A percentile compares a stretch with the other conserved stretches of the same genome.
Conservation (phyloP, 345 rosid genomes). For the Eucalyptus pauciflora region DNA sequence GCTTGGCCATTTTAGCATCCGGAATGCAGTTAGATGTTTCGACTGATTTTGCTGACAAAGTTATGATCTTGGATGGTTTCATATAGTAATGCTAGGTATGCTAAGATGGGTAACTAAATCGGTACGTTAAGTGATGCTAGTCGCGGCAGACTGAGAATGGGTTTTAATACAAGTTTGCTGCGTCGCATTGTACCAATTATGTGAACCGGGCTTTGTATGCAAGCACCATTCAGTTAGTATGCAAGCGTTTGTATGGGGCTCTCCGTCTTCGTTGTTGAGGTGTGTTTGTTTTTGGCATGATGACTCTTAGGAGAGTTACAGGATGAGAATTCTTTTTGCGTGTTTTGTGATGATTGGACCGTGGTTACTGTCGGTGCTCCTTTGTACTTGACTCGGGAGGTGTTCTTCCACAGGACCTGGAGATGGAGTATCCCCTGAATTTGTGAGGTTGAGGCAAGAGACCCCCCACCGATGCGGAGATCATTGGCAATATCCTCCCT, state of each 20-base stretch:
- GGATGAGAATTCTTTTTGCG: not conserved
- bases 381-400: not conserved
- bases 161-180: not conserved
- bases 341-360: not conserved
- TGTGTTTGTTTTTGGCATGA: not conserved
- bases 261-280: accelerated
- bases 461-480: not conserved
- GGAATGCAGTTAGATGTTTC: not conserved
- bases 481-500: not conserved
- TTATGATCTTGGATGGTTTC: not conserved
- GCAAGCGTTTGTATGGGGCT: not conserved
- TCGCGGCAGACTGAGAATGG: not conserved
- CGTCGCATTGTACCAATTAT: not conserved
- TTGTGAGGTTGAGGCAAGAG: not conserved
- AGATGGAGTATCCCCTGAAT: not conserved
- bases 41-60: not conserved
- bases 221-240: not conserved
- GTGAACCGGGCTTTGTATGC: not conserved
- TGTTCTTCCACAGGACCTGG: not conserved
- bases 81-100: not conserved
- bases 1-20: not conserved
- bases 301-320: not conserved
- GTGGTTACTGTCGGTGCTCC: not conserved
- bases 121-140: not conserved
- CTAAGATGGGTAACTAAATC: not conserved